Base-by-base conservation (phyloP, 768 basidiomycete genomes). In the Rhodotorula sphaerocarpa region DNA sequence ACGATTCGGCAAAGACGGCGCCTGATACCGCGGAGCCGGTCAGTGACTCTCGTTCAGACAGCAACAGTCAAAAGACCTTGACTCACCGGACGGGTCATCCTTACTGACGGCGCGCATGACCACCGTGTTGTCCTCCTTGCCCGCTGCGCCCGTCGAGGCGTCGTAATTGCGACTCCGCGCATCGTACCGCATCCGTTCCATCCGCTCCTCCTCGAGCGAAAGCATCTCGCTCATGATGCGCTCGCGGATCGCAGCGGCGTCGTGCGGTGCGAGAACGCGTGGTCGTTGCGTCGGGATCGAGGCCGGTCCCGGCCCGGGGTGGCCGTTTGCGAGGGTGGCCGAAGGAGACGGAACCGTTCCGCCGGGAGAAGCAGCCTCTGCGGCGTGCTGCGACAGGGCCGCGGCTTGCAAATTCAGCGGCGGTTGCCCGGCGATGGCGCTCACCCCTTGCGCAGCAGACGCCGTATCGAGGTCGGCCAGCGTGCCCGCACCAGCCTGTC, bases 181-280 rank as follows among this genome's bases (percentile, higher is more conserved):
- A 23, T 63, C 63, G 0, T 55, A 63, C 5, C 66, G 51, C 72
- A 73, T 71, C 25, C 91, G 82, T 63, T 87, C 83, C 85, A 99
- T 92, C 30, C 95, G 82, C 74, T 97, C 90, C 74, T 97, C 92
- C 76, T 99, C 95, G 31, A 99, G 78, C 28, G 90, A 80, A 66
- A 96, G 79, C 95, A 99, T 99, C 79, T 99, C 95, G 70, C 87
- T 84, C 95, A 99, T 99, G 65, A 99, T 99, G 27, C 91, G 82
- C 69, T 90, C 87, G 21, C 90, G 82, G 69, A 99, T 99, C 2
- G 87, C 86, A 1, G 87, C 80, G 7, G 92, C 93, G 74, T 96
- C 90, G 5, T 84, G 79, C 23, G 83, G 79, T 65, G 88, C 86
- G 28, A 99, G 78, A 55, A 72, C 70, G 10, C 67, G 31, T 30